These are phyloP conservation scores for Oidiodendron maius DNA, from an alignment of 495 filamentous ascomycete genomes.

Conservation along the genomic window DNA sequence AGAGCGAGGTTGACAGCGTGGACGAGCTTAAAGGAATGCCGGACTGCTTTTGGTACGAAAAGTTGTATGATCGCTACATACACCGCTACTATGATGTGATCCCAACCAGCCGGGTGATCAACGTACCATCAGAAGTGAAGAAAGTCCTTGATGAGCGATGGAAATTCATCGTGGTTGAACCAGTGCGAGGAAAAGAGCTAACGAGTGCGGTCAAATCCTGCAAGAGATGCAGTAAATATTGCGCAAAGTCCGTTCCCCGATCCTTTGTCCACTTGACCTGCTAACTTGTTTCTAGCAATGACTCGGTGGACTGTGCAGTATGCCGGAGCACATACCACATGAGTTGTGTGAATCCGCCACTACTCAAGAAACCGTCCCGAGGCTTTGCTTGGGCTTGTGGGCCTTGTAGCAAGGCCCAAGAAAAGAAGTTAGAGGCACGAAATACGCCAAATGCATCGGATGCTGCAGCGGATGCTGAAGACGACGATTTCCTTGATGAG, in stretches of 20 bases:
- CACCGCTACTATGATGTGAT: slow-evolving; percentile 97
- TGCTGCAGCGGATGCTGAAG: slow-evolving; percentile 57
- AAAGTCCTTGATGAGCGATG: slow-evolving; percentile 91
- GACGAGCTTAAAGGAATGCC: slow-evolving; percentile 76
- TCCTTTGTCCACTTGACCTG: slow-evolving; percentile 8
- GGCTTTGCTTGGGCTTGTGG: slow-evolving; percentile 98
- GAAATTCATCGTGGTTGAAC: slow-evolving; percentile 91
- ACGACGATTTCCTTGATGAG: slow-evolving; percentile 70
- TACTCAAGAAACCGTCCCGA: slow-evolving; percentile 94
- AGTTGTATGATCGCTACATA: slow-evolving; percentile 96
- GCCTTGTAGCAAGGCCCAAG: slow-evolving; percentile 88
- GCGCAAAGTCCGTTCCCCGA: slow-evolving; percentile 66
- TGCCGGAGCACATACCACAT: slow-evolving; percentile 96
- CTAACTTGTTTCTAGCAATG: slow-evolving; percentile 52
- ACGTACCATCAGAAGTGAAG: slow-evolving; percentile 90
- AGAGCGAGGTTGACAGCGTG: slow-evolving; percentile 75
- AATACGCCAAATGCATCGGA: slow-evolving; percentile 66
- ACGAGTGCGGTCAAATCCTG: slow-evolving; percentile 95
- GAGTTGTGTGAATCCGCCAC: slow-evolving; percentile 88
- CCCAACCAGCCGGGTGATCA: slow-evolving; percentile 86
- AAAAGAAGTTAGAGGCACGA: slow-evolving; percentile 84
- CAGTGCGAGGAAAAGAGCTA: slow-evolving; percentile 85
- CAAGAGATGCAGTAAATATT: slow-evolving; percentile 84
- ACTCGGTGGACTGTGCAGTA: slow-evolving; percentile 95
- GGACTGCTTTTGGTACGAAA: slow-evolving; percentile 94